phyloP scores from a whole-genome alignment of 306 rosid genomes.

The Quercus bicolor region DNA sequence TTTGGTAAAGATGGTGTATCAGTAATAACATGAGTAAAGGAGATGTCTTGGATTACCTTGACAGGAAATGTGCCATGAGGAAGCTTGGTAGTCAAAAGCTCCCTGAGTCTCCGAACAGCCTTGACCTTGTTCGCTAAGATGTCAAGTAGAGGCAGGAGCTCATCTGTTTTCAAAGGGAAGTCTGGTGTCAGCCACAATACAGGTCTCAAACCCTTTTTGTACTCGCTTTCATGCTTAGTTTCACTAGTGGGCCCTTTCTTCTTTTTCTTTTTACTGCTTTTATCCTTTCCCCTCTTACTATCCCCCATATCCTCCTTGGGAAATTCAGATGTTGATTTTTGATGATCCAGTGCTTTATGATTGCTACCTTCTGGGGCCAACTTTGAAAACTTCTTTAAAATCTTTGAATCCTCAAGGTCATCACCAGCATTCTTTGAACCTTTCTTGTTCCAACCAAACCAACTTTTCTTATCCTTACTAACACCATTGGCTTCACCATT shows the following conservation, averaged over 20 bases:
- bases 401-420: constrained; percentile 71
- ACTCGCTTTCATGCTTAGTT: constrained; percentile 86
- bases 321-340: constrained; percentile 61
- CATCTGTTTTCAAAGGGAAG: constrained; percentile 95
- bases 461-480: constrained; percentile 89
- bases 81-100: constrained; percentile 96
- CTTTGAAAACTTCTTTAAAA: constrained; percentile 68
- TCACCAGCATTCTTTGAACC: constrained; percentile 51
- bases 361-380: constrained; percentile 70
- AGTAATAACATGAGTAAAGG: background rate
- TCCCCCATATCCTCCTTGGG: constrained; percentile 62
- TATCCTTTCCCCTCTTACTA: constrained; percentile 80
- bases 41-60: constrained; percentile 55
- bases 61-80: constrained; percentile 94
- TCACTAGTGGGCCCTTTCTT: constrained; percentile 66
- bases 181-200: constrained; percentile 97
- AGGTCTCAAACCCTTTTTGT: constrained; percentile 97
- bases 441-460: constrained; percentile 99
- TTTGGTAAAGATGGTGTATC: background rate
- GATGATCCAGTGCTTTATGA: constrained; percentile 62
- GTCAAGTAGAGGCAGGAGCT: constrained; percentile 94
- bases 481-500: constrained; percentile 65
- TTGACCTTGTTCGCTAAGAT: constrained; percentile 95
- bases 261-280: constrained; percentile 74
- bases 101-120: constrained; percentile 93